Conservation (phyloP, 208 protist species). For the Balamuthia mandrillaris region DNA sequence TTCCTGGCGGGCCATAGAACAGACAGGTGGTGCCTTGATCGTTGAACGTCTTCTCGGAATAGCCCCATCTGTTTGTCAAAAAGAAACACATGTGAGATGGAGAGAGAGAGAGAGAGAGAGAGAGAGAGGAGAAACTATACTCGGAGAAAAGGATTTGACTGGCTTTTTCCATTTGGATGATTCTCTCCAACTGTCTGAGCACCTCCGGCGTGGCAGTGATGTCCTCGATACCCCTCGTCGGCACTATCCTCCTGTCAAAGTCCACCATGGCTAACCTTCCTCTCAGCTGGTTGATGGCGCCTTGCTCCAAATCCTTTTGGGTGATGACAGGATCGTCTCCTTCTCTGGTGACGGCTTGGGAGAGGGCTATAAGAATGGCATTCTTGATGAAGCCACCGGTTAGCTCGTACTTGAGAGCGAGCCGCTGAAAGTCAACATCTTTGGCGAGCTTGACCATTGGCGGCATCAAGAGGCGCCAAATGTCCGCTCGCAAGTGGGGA, state of each 20-base stretch:
- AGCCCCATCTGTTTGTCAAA: too few relatives aligned
- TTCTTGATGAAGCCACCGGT: constrained; percentile 66
- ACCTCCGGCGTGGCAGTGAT: constrained; percentile 43
- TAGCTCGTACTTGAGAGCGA: constrained; percentile 57
- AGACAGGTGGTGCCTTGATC: background rate
- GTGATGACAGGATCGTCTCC: background rate
- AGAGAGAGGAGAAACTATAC: constrained; percentile 61
- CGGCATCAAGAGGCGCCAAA: constrained; percentile 48
- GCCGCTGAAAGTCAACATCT: constrained; percentile 41
- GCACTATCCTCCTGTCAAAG: constrained; percentile 37
- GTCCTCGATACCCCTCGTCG: constrained; percentile 31
- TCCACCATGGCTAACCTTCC: constrained; percentile 44
- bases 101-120: too few relatives aligned
- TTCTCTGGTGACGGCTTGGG: constrained; percentile 43
- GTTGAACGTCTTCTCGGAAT: background rate
- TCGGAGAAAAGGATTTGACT: constrained; percentile 49
- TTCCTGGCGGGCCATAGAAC: constrained; percentile 14
- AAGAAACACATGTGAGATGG: too few relatives aligned
- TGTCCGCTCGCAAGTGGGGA: constrained; percentile 33
- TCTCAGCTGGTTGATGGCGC: constrained; percentile 11
- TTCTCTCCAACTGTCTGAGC: background rate
- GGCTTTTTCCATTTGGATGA: constrained; percentile 57
- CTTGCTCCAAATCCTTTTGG: constrained; percentile 48
- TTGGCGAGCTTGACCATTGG: background rate
- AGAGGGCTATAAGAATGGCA: constrained; percentile 43